Evolutionary conservation across 768 basidiomycete genomes (phyloP), one percentile per base, ranked within the genome.

Genomic region (Mrakia frigida): DNA sequence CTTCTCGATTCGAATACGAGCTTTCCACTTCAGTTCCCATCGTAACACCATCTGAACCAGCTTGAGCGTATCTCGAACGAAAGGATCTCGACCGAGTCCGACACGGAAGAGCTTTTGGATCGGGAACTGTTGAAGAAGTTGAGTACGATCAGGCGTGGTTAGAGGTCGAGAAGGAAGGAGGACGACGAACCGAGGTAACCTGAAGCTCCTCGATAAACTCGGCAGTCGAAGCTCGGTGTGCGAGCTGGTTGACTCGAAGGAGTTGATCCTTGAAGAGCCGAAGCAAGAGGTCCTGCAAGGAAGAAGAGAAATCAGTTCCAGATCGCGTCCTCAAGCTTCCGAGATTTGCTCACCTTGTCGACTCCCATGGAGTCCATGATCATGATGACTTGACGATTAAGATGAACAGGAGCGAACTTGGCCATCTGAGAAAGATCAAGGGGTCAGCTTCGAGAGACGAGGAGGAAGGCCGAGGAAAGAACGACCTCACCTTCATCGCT

Each of bases 361-460:
- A 68, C 56, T 28, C 75, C 75, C 18, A 70, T 28, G 21, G 75
- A 46, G 13, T 56, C 70, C 43, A 76, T 35, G 28, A 76, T 46
- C 50, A 76, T 46, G 41, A 76, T 76, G 23, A 53, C 68, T 53
- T 76, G 75, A 28, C 75, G 68, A 23, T 76, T 76, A 6, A 76
- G 75, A 52, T 43, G 46, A 13, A 69, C 75, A 0, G 75, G 68
- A 35, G 68, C 46, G 14, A 53, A 74, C 25, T 33, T 39, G 21
- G 74, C 63, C 14, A 74, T 23, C 74, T 74, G 50, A 6, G 21
- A 0, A 14, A 16, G 39, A 7, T 31, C 23, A 11, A 73, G 28
- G n/a, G 41, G n/a, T 33, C 65, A 67, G 23, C 28, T 33, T 7
- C 37, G 18, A 18, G 10, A 39, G 23, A 10, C 65, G 10, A 13